phyloP scores from a whole-genome alignment of 305 asterid genomes.

The Stenogyne calaminthoides region DNA sequence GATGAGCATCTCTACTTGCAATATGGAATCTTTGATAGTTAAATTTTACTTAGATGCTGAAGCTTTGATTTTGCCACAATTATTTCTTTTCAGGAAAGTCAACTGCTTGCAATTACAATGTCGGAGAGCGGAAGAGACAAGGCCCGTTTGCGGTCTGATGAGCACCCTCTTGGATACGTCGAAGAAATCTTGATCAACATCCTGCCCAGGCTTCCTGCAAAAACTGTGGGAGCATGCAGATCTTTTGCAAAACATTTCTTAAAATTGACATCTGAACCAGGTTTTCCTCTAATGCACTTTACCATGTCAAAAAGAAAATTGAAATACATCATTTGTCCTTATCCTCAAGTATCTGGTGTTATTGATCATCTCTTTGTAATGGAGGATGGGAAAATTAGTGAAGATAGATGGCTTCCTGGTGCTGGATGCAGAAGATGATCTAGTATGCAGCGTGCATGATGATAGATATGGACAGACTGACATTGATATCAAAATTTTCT shows the following conservation, averaged over 20 bases:
- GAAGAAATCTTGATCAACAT: constrained; percentile 32
- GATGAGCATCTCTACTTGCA: background rate
- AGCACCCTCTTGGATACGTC: constrained; percentile 28
- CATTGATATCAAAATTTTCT: constrained; percentile 18
- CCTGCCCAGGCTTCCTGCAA: constrained; percentile 37
- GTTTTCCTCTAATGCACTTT: no score
- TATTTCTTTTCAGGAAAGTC: background rate
- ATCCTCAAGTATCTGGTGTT: background rate
- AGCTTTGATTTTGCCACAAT: constrained; percentile 2
- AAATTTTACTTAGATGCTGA: background rate
- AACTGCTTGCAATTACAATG: no score
- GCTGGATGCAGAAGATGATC: constrained; percentile 23
- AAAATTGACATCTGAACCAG: constrained; percentile 27
- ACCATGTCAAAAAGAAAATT: constrained; percentile 16
- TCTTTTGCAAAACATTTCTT: constrained; percentile 33
- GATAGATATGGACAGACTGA: background rate
- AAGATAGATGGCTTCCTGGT: constrained; percentile 24
- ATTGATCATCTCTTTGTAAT: constrained; percentile 18
- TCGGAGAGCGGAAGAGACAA: no score
- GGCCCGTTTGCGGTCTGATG: no score
- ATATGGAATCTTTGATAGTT: background rate
- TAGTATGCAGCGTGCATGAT: constrained; percentile 30
- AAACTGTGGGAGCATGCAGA: constrained; percentile 28
- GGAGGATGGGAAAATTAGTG: constrained; percentile 24
- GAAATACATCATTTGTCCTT: constrained; percentile 32